These are phyloP conservation scores for Chaetomium strumarium DNA, from an alignment of 2,329 filamentous ascomycete genomes.

Conservation along the genomic window DNA sequence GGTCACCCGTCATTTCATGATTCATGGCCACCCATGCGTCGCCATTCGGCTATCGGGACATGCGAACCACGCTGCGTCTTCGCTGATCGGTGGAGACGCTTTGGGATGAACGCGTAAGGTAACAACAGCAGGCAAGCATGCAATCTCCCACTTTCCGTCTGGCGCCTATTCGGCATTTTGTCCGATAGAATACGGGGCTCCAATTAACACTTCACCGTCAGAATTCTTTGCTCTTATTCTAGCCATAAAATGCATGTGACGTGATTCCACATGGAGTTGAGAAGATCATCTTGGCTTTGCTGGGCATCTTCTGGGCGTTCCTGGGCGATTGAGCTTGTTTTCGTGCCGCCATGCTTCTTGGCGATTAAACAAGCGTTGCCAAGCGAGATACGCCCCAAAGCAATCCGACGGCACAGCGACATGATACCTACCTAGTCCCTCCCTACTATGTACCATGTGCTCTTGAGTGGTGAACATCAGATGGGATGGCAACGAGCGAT, in stretches of 20 bases:
- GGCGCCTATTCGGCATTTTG: background rate
- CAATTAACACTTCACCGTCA: too few relatives aligned
- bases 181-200: too few relatives aligned
- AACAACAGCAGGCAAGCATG: background rate
- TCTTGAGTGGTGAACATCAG: too few relatives aligned
- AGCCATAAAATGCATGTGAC: background rate
- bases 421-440: too few relatives aligned
- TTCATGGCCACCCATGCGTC: too few relatives aligned
- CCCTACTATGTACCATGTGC: too few relatives aligned
- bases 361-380: background rate
- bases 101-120: background rate
- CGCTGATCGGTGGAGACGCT: slow-evolving; percentile 1
- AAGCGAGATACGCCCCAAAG: too few relatives aligned
- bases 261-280: background rate
- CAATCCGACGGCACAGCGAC: too few relatives aligned
- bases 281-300: too few relatives aligned
- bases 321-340: slow-evolving; percentile 15
- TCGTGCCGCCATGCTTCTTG: background rate
- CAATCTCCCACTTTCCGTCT: background rate
- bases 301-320: slow-evolving; percentile 11
- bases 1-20: too few relatives aligned
- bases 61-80: background rate
- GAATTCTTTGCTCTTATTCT: too few relatives aligned
- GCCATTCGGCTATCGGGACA: background rate
- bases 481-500: too few relatives aligned